Base-by-base conservation (phyloP, 2,329 filamentous ascomycete genomes). In the Pseudonectria buxi region DNA sequence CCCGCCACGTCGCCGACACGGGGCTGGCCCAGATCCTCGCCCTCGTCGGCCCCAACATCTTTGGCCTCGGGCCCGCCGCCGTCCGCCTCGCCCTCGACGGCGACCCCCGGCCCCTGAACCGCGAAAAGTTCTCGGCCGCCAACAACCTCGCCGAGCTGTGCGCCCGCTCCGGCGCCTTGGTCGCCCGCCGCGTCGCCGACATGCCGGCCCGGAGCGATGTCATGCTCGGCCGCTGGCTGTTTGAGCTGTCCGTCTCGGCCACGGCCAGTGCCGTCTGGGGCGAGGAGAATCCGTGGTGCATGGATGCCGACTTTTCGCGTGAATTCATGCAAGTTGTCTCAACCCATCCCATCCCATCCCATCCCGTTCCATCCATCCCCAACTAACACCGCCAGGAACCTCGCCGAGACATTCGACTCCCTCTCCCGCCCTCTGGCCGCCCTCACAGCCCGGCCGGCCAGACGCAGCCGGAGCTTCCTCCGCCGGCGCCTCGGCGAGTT, bases 251-350 rank as follows among this genome's bases (percentile, higher is more conserved):
- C 4, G 50, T 54, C 7, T 49, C 54, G n/a, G 52, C 54, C n/a
- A 50, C 56, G 7, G 55, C 55, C 1, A 55, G 43, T 24, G 52
- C 55, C 14, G 51, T 56, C 14, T 58, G 55, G 55, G 55, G 55
- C 4, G 41, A 45, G 3, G 33, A 47, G 24, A 58, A 58, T 32
- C 55, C 55, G 3, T 58, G 54, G 54, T 45, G 51, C 3, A 47
- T 51, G 39, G 54, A 58, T 14, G 36, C 37, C 5, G 52, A 58
- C 31, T 58, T 58, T 29, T 42, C 52, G 2, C 41, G 50, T 10
- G 51, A 56, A 15, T 58, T 57, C 35, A 54, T 57, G 54, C 49
- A 40, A 49, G 50, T 37, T 6, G 4, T 4, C 10, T 14, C 1
- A 15, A 24, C 10, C 13, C 15, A 3, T 9, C 24, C 4, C 18